Evolutionary conservation across 2,329 filamentous ascomycete genomes (phyloP).

Genomic region (Verticillium klebahnii): DNA sequence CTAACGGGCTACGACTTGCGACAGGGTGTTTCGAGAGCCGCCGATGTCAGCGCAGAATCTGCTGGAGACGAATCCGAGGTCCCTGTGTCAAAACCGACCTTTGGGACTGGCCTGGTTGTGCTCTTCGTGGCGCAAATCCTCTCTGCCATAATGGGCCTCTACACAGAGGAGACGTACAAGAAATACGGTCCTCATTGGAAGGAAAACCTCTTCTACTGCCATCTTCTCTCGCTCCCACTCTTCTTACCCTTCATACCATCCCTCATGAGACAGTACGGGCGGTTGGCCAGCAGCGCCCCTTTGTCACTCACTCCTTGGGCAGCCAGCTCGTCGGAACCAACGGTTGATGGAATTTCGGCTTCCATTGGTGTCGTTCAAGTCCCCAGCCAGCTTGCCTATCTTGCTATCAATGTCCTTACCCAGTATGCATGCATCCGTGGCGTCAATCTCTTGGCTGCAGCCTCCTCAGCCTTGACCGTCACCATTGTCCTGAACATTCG

Average conservation of each 20-base stretch:
- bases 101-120: slow-evolving; percentile 69
- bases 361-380: slow-evolving; percentile 36
- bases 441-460: slow-evolving; percentile 88
- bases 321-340: slow-evolving; percentile 18
- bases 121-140: slow-evolving; percentile 85
- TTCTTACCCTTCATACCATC: slow-evolving; percentile 69
- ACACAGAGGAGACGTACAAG: slow-evolving; percentile 86
- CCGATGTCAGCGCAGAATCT: neutral
- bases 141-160: slow-evolving; percentile 91
- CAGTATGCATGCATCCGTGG: slow-evolving; percentile 95
- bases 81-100: slow-evolving; percentile 27
- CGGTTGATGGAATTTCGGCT: slow-evolving; percentile 33
- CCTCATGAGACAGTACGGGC: slow-evolving; percentile 58
- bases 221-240: slow-evolving; percentile 68
- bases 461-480: slow-evolving; percentile 86
- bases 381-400: slow-evolving; percentile 67
- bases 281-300: slow-evolving; percentile 59
- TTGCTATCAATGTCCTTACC: slow-evolving; percentile 75
- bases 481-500: slow-evolving; percentile 95
- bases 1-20: neutral
- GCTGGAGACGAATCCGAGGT: neutral
- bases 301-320: slow-evolving; percentile 37
- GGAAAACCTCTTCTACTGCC: slow-evolving; percentile 94
- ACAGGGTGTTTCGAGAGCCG: slow-evolving; percentile 3
- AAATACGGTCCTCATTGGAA: slow-evolving; percentile 86